phyloP scores from a whole-genome alignment of 2,329 filamentous ascomycete genomes.

The Botryotinia calthae region DNA sequence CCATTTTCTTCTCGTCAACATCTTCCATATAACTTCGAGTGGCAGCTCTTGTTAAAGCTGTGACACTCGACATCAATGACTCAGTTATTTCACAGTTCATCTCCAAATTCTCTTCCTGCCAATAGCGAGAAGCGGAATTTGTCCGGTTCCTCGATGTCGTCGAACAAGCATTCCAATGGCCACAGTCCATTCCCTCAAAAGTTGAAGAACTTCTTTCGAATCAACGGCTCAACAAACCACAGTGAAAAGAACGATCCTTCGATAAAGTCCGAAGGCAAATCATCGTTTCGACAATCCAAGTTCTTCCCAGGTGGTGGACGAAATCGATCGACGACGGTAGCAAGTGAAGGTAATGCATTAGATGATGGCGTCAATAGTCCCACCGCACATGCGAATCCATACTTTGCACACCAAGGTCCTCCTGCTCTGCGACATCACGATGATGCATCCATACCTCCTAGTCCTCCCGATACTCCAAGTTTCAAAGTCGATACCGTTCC shows the following conservation, averaged over 20 bases:
- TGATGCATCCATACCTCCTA: conserved; percentile 86
- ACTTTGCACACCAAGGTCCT: conserved; percentile 94
- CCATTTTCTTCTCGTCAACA: background rate
- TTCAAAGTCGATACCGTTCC: conserved; percentile 70
- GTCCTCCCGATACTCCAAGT: conserved; percentile 84
- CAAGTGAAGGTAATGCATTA: conserved; percentile 86
- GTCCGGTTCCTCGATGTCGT: conserved; percentile 39
- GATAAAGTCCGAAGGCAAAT: conserved; percentile 39
- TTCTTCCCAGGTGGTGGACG: conserved; percentile 87
- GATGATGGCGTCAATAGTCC: conserved; percentile 90
- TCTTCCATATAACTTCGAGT: conserved; percentile 23
- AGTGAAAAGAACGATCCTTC: conserved; percentile 42
- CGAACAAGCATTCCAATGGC: conserved; percentile 52
- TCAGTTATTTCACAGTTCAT: conserved; percentile 34
- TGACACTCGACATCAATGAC: conserved; percentile 33
- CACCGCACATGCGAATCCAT: conserved; percentile 92
- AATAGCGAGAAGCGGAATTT: conserved; percentile 39
- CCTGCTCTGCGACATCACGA: conserved; percentile 93
- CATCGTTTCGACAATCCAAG: conserved; percentile 75
- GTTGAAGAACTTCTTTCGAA: conserved; percentile 69
- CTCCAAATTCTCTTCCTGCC: conserved; percentile 27
- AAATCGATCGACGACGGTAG: conserved; percentile 84
- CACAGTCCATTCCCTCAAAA: conserved; percentile 64
- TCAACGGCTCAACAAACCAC: conserved; percentile 49
- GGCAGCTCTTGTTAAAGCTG: conserved; percentile 36